These are phyloP conservation scores for Hsuehochloa calcarea DNA, from an alignment of 176 grass and related monocot species.

Conservation along the genomic window DNA sequence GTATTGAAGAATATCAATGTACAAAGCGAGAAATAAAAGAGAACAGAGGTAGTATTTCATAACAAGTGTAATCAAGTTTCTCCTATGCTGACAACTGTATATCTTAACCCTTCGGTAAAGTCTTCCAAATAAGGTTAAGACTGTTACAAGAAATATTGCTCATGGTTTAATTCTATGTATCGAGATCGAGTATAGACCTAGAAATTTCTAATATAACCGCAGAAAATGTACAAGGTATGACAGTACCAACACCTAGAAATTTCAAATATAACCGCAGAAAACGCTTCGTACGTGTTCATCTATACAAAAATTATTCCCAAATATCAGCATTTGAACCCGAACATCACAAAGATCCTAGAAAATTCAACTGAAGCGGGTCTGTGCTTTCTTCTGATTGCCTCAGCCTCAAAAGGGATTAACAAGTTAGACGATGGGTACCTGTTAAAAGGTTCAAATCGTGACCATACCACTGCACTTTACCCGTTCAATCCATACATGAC, in stretches of 20 bases:
- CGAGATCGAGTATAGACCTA: background rate
- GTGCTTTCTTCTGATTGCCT: background rate
- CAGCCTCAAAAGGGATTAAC: background rate
- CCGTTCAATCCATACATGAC: background rate
- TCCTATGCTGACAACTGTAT: background rate
- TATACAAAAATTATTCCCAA: conserved; percentile 19
- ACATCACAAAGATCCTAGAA: background rate
- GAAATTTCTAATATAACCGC: background rate
- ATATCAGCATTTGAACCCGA: background rate
- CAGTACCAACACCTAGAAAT: background rate
- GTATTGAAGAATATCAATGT: background rate
- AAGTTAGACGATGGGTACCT: background rate
- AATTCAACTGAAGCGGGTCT: background rate
- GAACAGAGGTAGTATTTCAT: too few species aligned
- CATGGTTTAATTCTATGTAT: conserved; percentile 5
- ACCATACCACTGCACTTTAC: conserved; percentile 15
- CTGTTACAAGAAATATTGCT: background rate
- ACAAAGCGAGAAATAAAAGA: background rate
- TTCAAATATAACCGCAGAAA: background rate
- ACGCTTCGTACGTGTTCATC: background rate
- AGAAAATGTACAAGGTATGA: background rate
- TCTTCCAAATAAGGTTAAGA: background rate
- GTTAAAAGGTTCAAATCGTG: background rate
- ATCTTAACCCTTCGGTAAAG: background rate
- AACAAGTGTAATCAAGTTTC: background rate